Conservation (phyloP, 2,329 filamentous ascomycete genomes). For the Colletotrichum sp. region DNA sequence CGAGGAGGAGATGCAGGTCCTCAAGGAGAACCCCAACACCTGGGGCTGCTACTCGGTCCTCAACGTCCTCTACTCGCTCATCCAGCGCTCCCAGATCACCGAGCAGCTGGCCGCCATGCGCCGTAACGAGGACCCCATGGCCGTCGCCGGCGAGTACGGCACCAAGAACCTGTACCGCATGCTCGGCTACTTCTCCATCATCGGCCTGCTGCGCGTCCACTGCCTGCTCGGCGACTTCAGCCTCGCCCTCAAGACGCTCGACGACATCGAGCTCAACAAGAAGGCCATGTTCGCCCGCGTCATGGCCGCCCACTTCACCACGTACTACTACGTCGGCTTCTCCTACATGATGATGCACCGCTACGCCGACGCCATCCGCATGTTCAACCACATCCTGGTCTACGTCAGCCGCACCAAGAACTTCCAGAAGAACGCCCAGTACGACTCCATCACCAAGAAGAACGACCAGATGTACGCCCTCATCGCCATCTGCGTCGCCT, state of each 20-base stretch:
- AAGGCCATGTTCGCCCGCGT: constrained; percentile 99
- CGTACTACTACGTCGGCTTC: constrained; percentile 99
- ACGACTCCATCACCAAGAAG: constrained; percentile 99
- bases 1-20: constrained; percentile 88
- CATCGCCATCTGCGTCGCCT: constrained; percentile 97
- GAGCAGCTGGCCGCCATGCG: constrained; percentile 96
- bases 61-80: constrained; percentile 98
- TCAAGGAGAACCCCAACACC: constrained; percentile 96
- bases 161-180: constrained; percentile 94
- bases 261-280: constrained; percentile 99
- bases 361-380: constrained; percentile 98
- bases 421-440: constrained; percentile 99
- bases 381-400: constrained; percentile 99
- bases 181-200: constrained; percentile 99
- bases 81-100: constrained; percentile 96
- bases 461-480: constrained; percentile 99
- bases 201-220: constrained; percentile 94
- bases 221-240: constrained; percentile 97
- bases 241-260: constrained; percentile 96
- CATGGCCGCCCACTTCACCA: constrained; percentile 99
- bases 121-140: constrained; percentile 86
- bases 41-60: constrained; percentile 99
- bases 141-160: constrained; percentile 94
- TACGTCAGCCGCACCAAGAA: constrained; percentile 99
- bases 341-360: constrained; percentile 99